These are phyloP conservation scores for Xylaria sp. DNA, from an alignment of 2,329 filamentous ascomycete genomes.

Conservation along the genomic window DNA sequence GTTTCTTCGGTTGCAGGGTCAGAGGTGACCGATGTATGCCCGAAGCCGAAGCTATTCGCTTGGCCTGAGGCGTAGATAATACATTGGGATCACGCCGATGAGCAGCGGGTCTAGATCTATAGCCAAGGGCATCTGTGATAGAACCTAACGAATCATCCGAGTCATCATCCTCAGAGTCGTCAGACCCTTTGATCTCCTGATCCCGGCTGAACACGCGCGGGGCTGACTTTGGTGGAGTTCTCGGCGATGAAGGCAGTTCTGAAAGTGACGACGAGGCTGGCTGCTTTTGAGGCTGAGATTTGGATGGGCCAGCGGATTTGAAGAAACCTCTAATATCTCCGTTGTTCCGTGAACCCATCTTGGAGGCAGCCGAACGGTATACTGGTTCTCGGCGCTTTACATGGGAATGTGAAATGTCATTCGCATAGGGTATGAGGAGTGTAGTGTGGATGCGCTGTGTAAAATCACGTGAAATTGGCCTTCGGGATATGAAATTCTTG, in stretches of 20 bases:
- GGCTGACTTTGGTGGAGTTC: constrained; percentile 44
- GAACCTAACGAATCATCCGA: constrained; percentile 66
- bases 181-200: constrained; percentile 73
- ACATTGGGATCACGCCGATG: constrained; percentile 38
- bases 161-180: constrained; percentile 75
- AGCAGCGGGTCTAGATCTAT: constrained; percentile 39
- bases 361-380: constrained; percentile 1
- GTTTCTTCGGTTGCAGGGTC: constrained; percentile 59
- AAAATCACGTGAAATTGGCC: constrained; percentile 16
- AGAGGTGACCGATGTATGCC: constrained; percentile 58
- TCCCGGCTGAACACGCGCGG: constrained; percentile 56
- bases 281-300: constrained; percentile 34
- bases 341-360: constrained; percentile 38
- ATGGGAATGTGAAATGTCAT: not conserved
- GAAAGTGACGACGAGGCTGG: constrained; percentile 35
- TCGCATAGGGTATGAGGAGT: not conserved
- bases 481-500: not conserved
- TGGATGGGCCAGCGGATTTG: constrained; percentile 32
- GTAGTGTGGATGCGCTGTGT: constrained; percentile 1
- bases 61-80: constrained; percentile 58
- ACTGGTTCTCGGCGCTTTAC: constrained; percentile 1
- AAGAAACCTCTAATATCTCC: constrained; percentile 50
- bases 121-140: constrained; percentile 61
- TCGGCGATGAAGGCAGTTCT: constrained; percentile 45
- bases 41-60: constrained; percentile 56